Evolutionary conservation across 257 asterid species (phyloP), one percentile per base, ranked within the genome.

Genomic region (Solanum etuberosum): DNA sequence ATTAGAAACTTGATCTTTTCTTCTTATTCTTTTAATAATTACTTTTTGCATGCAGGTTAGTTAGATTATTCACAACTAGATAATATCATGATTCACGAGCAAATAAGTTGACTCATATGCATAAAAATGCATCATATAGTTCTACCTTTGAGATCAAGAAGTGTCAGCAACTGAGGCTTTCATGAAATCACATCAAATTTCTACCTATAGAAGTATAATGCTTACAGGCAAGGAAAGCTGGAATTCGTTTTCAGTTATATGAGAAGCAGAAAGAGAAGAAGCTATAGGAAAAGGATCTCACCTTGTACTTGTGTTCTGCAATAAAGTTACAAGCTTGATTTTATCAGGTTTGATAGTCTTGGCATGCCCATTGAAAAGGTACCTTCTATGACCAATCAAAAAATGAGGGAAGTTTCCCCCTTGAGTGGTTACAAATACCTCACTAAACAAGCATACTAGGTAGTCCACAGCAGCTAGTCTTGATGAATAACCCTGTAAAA

Each of bases 351-450:
- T 93, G 90, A 96, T 93, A 29, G 99, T 94, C 90, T 94, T 95
- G 10, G 99, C 96, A 14, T 96, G 99, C 40, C 99, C 99, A 72
- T 93, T 93, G 91, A 92, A 91, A 85, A 96, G 86, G 88, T 94
- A 96, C 86, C 97, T 92, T 88, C 99, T 88, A 78, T 96, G 99
- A 13, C 99, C 99, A 93, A 96, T 92, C 76, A 96, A 91, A 91
- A 96, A 96, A 90, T 96, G 97, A 48, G 99, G 99, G 88, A 96
- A 96, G 92, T 96, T 96, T 89, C 98, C 99, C 42, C 98, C 97
- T 93, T 96, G 99, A 68, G 99, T 95, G 43, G 97, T 96, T n/a
- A 95, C 98, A 89, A 96, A 96, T 67, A 95, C 98, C 89, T 96
- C 99, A 87, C 99, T 96, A 70, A 68, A 88, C 93, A 96, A 90